Base-by-base conservation (phyloP, 129 eudicot genomes). In the Rutidosis leptorrhynchoides region DNA sequence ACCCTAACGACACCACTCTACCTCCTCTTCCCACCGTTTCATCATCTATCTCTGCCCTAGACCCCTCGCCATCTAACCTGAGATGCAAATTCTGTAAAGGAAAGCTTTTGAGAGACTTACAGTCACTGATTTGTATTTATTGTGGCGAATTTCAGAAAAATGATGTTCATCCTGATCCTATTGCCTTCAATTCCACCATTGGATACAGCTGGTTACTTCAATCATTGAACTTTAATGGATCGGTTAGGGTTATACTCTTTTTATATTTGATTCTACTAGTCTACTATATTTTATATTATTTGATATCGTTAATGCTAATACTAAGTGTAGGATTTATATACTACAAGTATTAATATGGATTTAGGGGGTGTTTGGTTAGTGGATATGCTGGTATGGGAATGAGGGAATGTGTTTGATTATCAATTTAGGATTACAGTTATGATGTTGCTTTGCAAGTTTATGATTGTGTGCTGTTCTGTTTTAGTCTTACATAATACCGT, bases 151-250 rank as follows among this genome's bases (percentile, higher is more conserved):
- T 33, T 29, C 82, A 75, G 49, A 74, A 49, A 8, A 69, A 71
- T 48, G 90, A 83, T 70, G 73, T 67, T n/a, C 76, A 62, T 64
- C 83, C 83, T 28, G 81, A 79, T 12, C 90, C 88, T 45, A 79
- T 85, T 20, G 46, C 75, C 21, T 91, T 91, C 63, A 83, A 65
- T 6, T 72, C 82, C 33, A 85, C 88, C 26, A 26, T 67, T 53
- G 98, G 79, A 17, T 88, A 74, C 62, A 70, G 60, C 46, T 87
- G 90, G 94, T 53, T 91, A 66, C 86, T 91, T 77, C 83, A 79
- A 17, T 83, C 96, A 0, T 79, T 91, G 68, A 65, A 51, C 52
- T 84, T 91, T 56, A 82, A 80, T 70, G 96, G 90, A 88, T 91
- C 96, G 77, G 98, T 91, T 62, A 73, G 86, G 48, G 37, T 20